Evolutionary conservation across 139 green algal species (phyloP), one percentile per base, ranked within the genome.

Genomic region (Chlamydomonas incerta): DNA sequence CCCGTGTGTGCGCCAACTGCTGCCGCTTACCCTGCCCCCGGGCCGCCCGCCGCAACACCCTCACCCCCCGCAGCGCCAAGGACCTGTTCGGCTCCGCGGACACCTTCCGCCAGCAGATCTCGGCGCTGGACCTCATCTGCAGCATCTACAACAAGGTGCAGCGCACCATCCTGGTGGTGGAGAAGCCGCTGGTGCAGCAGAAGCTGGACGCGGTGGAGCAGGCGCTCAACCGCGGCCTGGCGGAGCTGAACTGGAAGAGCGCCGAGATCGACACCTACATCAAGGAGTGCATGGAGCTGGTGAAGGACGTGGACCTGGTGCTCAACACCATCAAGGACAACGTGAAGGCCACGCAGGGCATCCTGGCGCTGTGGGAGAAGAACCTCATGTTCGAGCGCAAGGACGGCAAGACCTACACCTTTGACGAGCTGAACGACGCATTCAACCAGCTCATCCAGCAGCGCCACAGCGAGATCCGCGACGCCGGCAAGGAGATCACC

Each of bases 331-430:
- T 98, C 88, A 97, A 98, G 91, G 90, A 90, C 75, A 97, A 97
- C 74, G 95, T 98, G 3, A 72, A 82, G 33, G 86, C 91, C 41
- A 96, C 93, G 3, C 66, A 77, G n/a, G 71, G 87, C 65, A 93
- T 97, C 41, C 88, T 93, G 33, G 68, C 47, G 55, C 79, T 52
- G 72, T 90, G 85, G 88, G 91, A 95, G 83, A 88, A 90, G n/a
- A 96, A 96, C 85, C 86, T 95, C 34, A 95, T 98, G 90, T 96
- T 98, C 88, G 94, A 96, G 47, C 92, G 96, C 75, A 98, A 98
- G 90, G 94, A 97, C 28, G 90, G 95, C 68, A 94, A 94, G 89
- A 90, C 72, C 47, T 97, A 97, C 92, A 92, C 80, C 29, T 94
- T 94, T 79, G 92, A 95, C 63, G 96, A 98, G 82, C 92, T 98